Evolutionary conservation across 1,139 yeast species (phyloP), one percentile per base, ranked within the genome.

Genomic region (Geotrichum candidum): DNA sequence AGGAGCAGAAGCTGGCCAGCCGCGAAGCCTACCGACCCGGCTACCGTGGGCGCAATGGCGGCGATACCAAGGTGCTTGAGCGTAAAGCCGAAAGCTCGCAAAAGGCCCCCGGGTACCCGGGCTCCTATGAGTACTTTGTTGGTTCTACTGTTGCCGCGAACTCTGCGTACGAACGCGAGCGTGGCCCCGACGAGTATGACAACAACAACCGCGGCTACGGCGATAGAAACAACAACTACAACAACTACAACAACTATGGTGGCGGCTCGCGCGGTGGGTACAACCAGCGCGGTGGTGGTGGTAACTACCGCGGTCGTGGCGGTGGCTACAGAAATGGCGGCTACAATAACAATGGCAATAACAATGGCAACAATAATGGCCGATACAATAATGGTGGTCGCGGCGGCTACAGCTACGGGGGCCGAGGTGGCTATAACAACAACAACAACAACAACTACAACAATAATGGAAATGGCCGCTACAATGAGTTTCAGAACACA

Each of bases 101-200:
- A 3, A 41, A 41, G 46, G 46, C 46, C 18, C 46, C 46, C 10
- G 46, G 46, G 22, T 15, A 41, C 22, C 46, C 46, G 10, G 46
- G 46, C 2, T 41, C 46, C 10, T 41, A 41, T n/a, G 46, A 41
- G 23, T n/a, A 52, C 73, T 76, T 33, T 72, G 82, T 59, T 71
- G 72, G 38, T 82, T 82, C 35, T 81, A 82, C 2, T 54, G 72
- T 76, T 11, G 76, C 75, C 57, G 64, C 61, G 48, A 61, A 55
- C 57, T 62, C 55, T 62, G 59, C 58, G 50, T 41, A 53, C 64
- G 69, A 15, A 61, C 22, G 22, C 1, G 58, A 54, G 50, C 38
- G 58, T n/a, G 67, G 70, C 6, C 67, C 68, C 22, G 66, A 70
- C 45, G 67, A 68, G 41, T 65, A 71, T 57, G 67, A 68, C 46